Evolutionary conservation across 352 stramenopile genomes (phyloP).

Genomic region (Pythium scleroteichum): DNA sequence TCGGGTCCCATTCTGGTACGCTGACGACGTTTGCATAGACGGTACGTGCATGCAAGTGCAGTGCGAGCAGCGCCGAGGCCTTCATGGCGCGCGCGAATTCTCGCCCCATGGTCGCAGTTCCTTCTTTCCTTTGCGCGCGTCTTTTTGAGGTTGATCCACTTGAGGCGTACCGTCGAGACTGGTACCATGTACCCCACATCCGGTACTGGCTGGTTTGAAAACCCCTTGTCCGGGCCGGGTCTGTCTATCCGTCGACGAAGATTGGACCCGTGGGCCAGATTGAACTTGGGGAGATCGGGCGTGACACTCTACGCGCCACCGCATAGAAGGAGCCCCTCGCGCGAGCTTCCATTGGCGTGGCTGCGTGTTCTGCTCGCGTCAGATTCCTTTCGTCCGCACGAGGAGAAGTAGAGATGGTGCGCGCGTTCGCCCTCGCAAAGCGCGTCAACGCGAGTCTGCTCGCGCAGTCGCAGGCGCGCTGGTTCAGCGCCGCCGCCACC

Average conservation of each 20-base stretch:
- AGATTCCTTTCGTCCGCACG: constrained; percentile 16
- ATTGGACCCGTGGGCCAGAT: constrained; percentile 20
- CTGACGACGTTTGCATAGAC: neutral
- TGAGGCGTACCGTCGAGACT: neutral
- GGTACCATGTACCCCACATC: constrained; percentile 6
- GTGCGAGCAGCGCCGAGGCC: neutral
- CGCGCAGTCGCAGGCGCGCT: constrained; percentile 33
- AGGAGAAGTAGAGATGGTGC: too few species aligned
- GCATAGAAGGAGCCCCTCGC: constrained; percentile 12
- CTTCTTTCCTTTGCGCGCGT: constrained; percentile 16
- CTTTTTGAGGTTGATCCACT: constrained; percentile 4
- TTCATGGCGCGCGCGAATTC: constrained; percentile 3
- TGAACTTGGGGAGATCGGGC: constrained; percentile 19
- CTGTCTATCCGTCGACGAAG: neutral
- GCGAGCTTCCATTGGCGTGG: constrained; percentile 1
- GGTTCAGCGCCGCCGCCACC: constrained; percentile 42
- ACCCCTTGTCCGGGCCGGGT: neutral
- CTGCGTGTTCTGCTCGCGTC: constrained; percentile 11
- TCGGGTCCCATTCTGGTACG: constrained; percentile 18
- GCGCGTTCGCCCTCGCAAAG: constrained; percentile 19
- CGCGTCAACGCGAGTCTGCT: constrained; percentile 14
- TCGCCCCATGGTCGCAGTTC: constrained; percentile 4
- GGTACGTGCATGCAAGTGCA: neutral
- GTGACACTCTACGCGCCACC: constrained; percentile 1
- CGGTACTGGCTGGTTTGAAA: constrained; percentile 3